Evolutionary conservation across 2,329 filamentous ascomycete species (phyloP).

Genomic region (Epichloe glyceriae): DNA sequence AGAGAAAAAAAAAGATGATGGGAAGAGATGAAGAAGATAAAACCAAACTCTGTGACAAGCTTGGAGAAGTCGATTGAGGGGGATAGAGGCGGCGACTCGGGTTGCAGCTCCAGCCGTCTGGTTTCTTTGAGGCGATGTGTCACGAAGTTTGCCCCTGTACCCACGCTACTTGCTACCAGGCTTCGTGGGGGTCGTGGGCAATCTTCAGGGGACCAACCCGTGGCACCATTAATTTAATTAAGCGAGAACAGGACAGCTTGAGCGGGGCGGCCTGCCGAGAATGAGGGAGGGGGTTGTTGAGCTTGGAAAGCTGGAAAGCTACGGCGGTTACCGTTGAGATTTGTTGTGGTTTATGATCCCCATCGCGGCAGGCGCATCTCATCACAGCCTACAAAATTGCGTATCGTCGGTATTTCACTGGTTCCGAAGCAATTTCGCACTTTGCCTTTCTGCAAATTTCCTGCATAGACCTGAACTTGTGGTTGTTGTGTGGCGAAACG

Average conservation of each 20-base stretch:
- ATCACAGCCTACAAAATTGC: neutral
- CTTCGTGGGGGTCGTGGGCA: neutral
- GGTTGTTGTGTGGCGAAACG: neutral
- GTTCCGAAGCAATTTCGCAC: neutral
- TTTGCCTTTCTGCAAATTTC: neutral
- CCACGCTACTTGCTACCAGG: neutral
- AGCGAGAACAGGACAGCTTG: constrained; percentile 2
- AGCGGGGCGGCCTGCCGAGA: neutral
- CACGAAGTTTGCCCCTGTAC: constrained; percentile 11
- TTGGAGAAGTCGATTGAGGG: neutral
- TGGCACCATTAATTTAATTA: constrained; percentile 1
- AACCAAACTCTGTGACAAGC: neutral
- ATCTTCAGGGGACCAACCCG: neutral
- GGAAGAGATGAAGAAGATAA: neutral
- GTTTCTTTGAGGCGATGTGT: constrained; percentile 23
- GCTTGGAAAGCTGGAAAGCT: neutral
- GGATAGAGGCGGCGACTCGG: neutral
- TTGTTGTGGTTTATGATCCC: neutral
- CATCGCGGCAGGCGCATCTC: no score
- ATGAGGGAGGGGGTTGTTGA: neutral
- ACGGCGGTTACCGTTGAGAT: neutral
- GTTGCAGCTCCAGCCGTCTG: constrained; percentile 9
- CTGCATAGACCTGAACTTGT: neutral
- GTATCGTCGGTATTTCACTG: neutral
- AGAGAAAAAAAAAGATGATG: neutral